Evolutionary conservation across 805 yeast genomes (phyloP), one percentile per base, ranked within the genome.

Genomic region (Torulaspora indica): DNA sequence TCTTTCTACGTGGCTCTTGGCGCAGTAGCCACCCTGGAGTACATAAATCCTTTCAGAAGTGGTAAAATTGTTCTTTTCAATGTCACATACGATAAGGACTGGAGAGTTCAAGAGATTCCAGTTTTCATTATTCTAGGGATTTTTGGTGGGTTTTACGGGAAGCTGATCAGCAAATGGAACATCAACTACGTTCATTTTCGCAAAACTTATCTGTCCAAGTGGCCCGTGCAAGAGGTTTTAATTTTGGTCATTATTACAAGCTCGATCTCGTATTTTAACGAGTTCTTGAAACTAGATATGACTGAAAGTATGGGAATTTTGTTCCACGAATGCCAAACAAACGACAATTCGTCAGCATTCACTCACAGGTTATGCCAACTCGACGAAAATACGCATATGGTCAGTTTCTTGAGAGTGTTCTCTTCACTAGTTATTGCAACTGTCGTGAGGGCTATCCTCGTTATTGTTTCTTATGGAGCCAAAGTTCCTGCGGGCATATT

Each of bases 401-500:
- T 53, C 27, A 47, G 57, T n/a, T 55, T 66, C 28, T 30, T 66
- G 12, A 51, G 54, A 8, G 64, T 78, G 3, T 55, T 85, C 3
- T 51, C 73, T 1, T 74, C 90, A 0, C 71, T 93, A 15, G 42
- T 75, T 0, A 69, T 77, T 40, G 97, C 97, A 0, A 84, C 96
- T 0, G 51, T 79, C 0, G 66, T 87, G 4, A 72, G 98, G 44
- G 78, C 82, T 69, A 51, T 74, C 0, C 72, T 93, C 39, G 86
- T 93, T 22, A 76, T 89, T 22, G 72, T 93, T 12, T 84, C 98
- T 0, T 93, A 95, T 62, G 96, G 96, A 2, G 81, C 89, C 49
- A 88, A 84, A 64, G 90, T 91, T 0, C 98, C 98, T 0, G 95
- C 97, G n/a, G 98, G 98, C 12, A 87, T 91, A 5, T 84, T 93